These are phyloP conservation scores for Vitis amurensis DNA, from an alignment of 164 flowering plant genomes.

Conservation along the genomic window DNA sequence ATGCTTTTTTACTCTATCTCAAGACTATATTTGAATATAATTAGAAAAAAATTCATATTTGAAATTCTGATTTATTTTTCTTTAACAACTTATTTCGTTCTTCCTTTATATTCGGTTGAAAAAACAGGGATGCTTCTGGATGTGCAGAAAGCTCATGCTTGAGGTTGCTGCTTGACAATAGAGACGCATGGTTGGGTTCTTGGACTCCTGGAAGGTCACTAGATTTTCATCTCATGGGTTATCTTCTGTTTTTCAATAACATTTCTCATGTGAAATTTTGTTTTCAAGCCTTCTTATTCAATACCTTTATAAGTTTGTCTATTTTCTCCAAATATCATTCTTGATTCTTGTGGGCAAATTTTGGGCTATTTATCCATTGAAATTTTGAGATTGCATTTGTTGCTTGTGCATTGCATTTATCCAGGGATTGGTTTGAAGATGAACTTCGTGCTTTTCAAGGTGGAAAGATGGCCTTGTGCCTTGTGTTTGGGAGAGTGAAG, in stretches of 20 bases:
- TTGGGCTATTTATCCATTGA: background rate
- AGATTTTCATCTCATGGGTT: background rate
- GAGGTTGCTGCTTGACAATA: slow-evolving; percentile 76
- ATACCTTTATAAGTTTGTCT: too few species aligned
- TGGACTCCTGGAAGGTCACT: slow-evolving; percentile 95
- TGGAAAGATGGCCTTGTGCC: slow-evolving; percentile 89
- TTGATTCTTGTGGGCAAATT: background rate
- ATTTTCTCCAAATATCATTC: background rate
- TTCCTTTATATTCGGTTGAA: slow-evolving; percentile 5
- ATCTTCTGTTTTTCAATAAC: background rate
- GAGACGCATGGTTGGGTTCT: slow-evolving; percentile 98
- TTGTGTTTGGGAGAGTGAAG: slow-evolving; percentile 82
- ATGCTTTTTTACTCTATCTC: too few species aligned
- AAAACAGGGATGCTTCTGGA: slow-evolving; percentile 66
- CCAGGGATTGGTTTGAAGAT: slow-evolving; percentile 98
- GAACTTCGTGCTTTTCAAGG: slow-evolving; percentile 97
- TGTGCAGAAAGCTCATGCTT: slow-evolving; percentile 92
- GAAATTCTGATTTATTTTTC: too few species aligned
- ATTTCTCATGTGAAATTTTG: background rate
- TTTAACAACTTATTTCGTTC: background rate
- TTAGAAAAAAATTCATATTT: too few species aligned
- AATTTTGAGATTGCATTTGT: background rate
- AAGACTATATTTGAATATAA: too few species aligned
- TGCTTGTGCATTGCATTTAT: background rate
- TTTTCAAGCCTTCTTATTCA: background rate